Evolutionary conservation across 345 rosid genomes (phyloP).

Genomic region (Anacardium occidentale): DNA sequence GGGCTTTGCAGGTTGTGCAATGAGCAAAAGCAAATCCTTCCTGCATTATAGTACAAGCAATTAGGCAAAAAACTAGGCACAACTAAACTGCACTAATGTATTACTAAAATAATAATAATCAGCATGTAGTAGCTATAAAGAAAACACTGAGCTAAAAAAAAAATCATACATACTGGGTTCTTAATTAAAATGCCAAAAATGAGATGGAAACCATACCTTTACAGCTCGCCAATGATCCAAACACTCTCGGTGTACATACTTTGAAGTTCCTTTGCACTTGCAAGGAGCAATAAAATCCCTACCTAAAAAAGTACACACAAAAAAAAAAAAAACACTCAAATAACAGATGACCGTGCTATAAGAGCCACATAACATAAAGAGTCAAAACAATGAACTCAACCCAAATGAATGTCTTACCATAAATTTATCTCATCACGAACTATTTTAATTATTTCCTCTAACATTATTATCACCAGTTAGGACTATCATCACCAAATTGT

Average conservation of each 20-base stretch:
- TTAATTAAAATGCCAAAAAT: neutral
- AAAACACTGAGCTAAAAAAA: neutral
- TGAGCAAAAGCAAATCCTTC: constrained; percentile 99
- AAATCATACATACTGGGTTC: neutral
- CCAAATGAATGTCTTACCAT: neutral
- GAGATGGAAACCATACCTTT: constrained; percentile 48
- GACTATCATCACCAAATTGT: too few species aligned
- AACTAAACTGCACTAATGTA: neutral
- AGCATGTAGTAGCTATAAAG: neutral
- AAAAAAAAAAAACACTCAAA: neutral
- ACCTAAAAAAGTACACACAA: constrained; percentile 48
- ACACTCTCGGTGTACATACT: constrained; percentile 96
- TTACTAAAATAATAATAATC: neutral
- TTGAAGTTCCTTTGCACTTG: constrained; percentile 96
- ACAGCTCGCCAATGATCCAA: constrained; percentile 99
- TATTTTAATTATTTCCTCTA: too few species aligned
- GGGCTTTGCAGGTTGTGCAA: constrained; percentile 99
- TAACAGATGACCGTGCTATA: neutral
- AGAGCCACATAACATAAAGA: neutral
- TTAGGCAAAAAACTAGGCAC: constrained; percentile 8
- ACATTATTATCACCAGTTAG: too few species aligned
- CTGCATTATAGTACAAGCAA: constrained; percentile 36
- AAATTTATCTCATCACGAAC: too few species aligned
- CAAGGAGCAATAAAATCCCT: constrained; percentile 99
- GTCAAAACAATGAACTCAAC: neutral